Evolutionary conservation across 2,329 filamentous ascomycete species (phyloP).

Genomic region (Escovopsis weberi): DNA sequence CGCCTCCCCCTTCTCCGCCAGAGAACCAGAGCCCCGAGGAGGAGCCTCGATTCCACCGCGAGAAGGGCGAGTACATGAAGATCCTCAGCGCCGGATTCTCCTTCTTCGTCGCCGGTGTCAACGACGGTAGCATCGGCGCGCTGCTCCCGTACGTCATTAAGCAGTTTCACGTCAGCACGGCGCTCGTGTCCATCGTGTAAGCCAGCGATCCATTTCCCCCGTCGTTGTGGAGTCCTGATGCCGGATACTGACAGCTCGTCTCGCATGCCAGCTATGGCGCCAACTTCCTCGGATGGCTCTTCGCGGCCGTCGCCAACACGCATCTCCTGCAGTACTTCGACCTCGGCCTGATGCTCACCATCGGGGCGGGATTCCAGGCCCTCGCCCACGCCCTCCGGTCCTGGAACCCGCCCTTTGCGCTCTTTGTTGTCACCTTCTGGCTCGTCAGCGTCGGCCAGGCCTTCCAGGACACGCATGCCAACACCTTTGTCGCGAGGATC

Average conservation of each 20-base stretch:
- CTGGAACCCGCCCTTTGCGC: slow-evolving; percentile 41
- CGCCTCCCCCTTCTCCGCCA: not conserved
- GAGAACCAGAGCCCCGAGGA: not conserved
- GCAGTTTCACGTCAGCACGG: slow-evolving; percentile 38
- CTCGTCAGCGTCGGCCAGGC: slow-evolving; percentile 44
- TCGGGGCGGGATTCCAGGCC: slow-evolving; percentile 42
- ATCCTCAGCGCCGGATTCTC: slow-evolving; percentile 41
- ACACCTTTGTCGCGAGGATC: slow-evolving; percentile 42
- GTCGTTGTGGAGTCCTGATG: not conserved
- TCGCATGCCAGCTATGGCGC: slow-evolving; percentile 30
- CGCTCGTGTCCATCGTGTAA: slow-evolving; percentile 35
- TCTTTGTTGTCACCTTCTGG: slow-evolving; percentile 44
- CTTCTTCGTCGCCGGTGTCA: slow-evolving; percentile 51
- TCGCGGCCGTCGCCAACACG: slow-evolving; percentile 42
- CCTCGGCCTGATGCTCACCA: slow-evolving; percentile 39
- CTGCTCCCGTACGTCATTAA: slow-evolving; percentile 48
- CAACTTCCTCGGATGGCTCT: slow-evolving; percentile 45
- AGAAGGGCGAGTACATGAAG: slow-evolving; percentile 24
- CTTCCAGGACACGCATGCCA: slow-evolving; percentile 48
- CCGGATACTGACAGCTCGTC: not conserved
- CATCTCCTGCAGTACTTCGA: slow-evolving; percentile 36
- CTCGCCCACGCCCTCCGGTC: slow-evolving; percentile 37
- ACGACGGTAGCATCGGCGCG: slow-evolving; percentile 49
- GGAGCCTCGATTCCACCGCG: slow-evolving; percentile 4
- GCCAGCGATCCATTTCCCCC: slow-evolving; percentile 3